A percentile compares a stretch with the other conserved stretches of the same genome.
These are phyloP conservation scores for Rhamnella rubrinervis DNA, from an alignment of 331 rosid species.

Conservation along the genomic window DNA sequence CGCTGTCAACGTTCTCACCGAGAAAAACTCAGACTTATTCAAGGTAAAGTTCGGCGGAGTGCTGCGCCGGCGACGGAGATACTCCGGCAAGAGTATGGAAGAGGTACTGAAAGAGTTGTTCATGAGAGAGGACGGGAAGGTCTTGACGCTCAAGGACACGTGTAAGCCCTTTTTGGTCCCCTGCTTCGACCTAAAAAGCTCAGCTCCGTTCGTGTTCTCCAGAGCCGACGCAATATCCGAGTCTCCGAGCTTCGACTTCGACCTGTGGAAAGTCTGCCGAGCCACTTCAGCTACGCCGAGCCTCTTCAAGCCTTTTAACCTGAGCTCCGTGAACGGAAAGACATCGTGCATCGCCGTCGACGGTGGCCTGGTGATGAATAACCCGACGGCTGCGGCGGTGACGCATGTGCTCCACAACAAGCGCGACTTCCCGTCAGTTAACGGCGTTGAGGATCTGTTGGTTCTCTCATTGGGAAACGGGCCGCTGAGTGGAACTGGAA, in stretches of 20 bases:
- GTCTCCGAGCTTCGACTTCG: conserved; percentile 87
- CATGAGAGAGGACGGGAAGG: conserved; percentile 44
- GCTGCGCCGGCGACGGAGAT: conserved; percentile 46
- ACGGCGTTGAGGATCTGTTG: conserved; percentile 78
- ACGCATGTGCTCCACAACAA: conserved; percentile 93
- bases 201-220: conserved; percentile 95
- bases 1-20: conserved; percentile 42
- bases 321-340: conserved; percentile 71
- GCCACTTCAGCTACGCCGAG: conserved; percentile 88
- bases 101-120: conserved; percentile 56
- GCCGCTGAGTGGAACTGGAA: conserved; percentile 24
- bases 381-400: conserved; percentile 91
- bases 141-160: conserved; percentile 77
- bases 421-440: conserved; percentile 85
- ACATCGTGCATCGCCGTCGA: conserved; percentile 81
- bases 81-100: conserved; percentile 70
- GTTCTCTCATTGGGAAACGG: conserved; percentile 88
- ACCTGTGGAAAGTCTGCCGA: conserved; percentile 91
- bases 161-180: conserved; percentile 85
- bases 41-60: conserved; percentile 34
- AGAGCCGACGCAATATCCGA: conserved; percentile 79
- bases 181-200: conserved; percentile 90
- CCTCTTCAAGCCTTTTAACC: conserved; percentile 63
- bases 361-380: conserved; percentile 97
- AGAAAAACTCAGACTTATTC: conserved; percentile 52